phyloP scores from a whole-genome alignment of 305 asterid genomes.

The Vinca major region DNA sequence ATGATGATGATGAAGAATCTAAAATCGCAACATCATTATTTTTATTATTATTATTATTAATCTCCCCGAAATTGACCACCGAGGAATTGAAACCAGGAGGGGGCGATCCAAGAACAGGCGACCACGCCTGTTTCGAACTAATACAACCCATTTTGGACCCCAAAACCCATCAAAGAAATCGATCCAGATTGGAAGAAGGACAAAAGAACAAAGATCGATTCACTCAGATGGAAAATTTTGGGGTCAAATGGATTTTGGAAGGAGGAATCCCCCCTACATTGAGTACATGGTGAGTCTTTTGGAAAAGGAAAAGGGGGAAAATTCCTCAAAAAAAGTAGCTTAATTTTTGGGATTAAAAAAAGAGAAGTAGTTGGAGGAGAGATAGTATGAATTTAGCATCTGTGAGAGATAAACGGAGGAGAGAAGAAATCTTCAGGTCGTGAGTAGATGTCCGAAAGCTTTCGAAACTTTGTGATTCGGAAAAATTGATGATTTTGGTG shows the following conservation, averaged over 20 bases:
- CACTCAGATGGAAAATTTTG: conserved; percentile 5
- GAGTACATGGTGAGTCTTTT: neutral
- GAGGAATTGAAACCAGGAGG: too few relatives aligned
- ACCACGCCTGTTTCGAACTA: conserved; percentile 64
- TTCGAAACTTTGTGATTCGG: neutral
- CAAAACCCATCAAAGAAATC: conserved; percentile 63
- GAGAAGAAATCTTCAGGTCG: conserved; percentile 5
- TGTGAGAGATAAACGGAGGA: neutral
- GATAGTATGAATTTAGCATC: too few relatives aligned
- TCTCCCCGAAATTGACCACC: too few relatives aligned
- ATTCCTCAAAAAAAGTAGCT: conserved; percentile 13
- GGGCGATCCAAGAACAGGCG: neutral
- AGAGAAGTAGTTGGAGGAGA: conserved; percentile 14
- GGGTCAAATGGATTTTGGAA: conserved; percentile 9
- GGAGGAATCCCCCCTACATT: neutral
- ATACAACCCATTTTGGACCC: conserved; percentile 84
- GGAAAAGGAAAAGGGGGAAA: conserved; percentile 6
- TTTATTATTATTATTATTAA: too few relatives aligned
- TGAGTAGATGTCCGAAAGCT: conserved; percentile 12
- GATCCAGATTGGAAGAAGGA: conserved; percentile 26
- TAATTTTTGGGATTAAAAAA: neutral
- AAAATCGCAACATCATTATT: conserved; percentile 14
- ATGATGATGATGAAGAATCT: conserved; percentile 14
- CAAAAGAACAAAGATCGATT: conserved; percentile 5
- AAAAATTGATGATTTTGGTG: conserved; percentile 8